These are phyloP conservation scores for Torulaspora delbrueckii DNA, from an alignment of 805 yeast genomes.

Conservation along the genomic window DNA sequence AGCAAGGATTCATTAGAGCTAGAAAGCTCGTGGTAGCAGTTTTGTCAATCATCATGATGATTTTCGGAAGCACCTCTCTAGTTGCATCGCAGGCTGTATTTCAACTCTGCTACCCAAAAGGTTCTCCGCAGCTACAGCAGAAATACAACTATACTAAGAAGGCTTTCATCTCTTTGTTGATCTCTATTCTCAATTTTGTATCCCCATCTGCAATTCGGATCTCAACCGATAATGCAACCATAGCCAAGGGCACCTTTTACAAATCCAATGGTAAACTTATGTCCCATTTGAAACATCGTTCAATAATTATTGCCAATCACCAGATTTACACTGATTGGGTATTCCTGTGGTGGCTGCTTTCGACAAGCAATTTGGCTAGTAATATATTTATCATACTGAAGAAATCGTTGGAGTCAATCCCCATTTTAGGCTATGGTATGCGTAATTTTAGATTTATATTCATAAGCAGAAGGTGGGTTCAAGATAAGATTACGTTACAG, in stretches of 20 bases:
- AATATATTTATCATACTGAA: slow-evolving; percentile 72
- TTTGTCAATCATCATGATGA: slow-evolving; percentile 24
- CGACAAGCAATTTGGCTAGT: slow-evolving; percentile 60
- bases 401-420: slow-evolving; percentile 62
- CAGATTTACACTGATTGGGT: slow-evolving; percentile 93
- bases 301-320: slow-evolving; percentile 76
- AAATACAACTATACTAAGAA: slow-evolving; percentile 51
- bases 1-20: slow-evolving; percentile 4
- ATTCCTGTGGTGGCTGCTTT: slow-evolving; percentile 77
- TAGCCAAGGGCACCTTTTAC: slow-evolving; percentile 36
- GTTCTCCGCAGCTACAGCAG: slow-evolving; percentile 37
- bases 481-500: slow-evolving; percentile 52
- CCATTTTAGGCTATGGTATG: slow-evolving; percentile 85
- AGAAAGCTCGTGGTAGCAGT: slow-evolving; percentile 15
- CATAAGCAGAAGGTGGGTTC: slow-evolving; percentile 76
- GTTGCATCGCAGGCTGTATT: slow-evolving; percentile 45
- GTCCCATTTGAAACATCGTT: slow-evolving; percentile 43
- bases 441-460: slow-evolving; percentile 68
- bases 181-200: slow-evolving; percentile 45
- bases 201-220: slow-evolving; percentile 52
- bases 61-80: slow-evolving; percentile 42
- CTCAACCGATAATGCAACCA: slow-evolving; percentile 41
- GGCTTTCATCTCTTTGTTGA: slow-evolving; percentile 51
- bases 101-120: slow-evolving; percentile 11
- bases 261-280: slow-evolving; percentile 21